A percentile compares a stretch with the other conserved stretches of the same genome.
Evolutionary conservation across 352 stramenopile species (phyloP).

Genomic region (Phytophthora litchii): DNA sequence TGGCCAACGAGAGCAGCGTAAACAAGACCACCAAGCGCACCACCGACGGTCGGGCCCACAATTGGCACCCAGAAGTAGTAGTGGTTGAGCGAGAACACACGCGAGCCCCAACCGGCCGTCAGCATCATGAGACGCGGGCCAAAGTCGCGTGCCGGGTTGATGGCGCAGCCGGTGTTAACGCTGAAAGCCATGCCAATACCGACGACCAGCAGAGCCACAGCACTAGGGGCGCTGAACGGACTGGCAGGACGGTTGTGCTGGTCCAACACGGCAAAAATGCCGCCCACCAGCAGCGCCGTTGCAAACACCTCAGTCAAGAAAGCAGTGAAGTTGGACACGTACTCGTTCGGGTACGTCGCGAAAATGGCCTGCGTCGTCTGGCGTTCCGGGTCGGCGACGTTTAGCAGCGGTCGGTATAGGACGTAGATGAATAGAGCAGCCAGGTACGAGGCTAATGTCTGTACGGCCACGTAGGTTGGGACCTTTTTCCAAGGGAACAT

Average conservation of each 20-base stretch:
- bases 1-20: slow-evolving; percentile 53
- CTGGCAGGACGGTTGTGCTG: slow-evolving; percentile 51
- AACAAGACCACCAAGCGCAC: slow-evolving; percentile 38
- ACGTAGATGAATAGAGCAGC: slow-evolving; percentile 51
- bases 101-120: slow-evolving; percentile 46
- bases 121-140: slow-evolving; percentile 52
- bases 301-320: slow-evolving; percentile 61
- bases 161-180: slow-evolving; percentile 55
- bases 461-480: slow-evolving; percentile 45
- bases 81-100: slow-evolving; percentile 49
- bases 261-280: slow-evolving; percentile 59
- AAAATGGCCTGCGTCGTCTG: slow-evolving; percentile 47
- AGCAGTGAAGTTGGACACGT: slow-evolving; percentile 43
- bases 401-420: slow-evolving; percentile 55
- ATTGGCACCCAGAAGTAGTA: slow-evolving; percentile 69
- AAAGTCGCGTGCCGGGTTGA: slow-evolving; percentile 70
- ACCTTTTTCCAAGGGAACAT: slow-evolving; percentile 61
- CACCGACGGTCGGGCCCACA: slow-evolving; percentile 46
- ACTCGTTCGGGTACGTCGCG: slow-evolving; percentile 51
- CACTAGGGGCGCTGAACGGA: slow-evolving; percentile 36
- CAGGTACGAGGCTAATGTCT: slow-evolving; percentile 53
- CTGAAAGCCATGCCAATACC: slow-evolving; percentile 66
- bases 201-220: slow-evolving; percentile 56
- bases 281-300: slow-evolving; percentile 47
- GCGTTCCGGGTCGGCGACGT: slow-evolving; percentile 52